Percentiles rank a stretch among this genome's conserved stretches.
These are phyloP conservation scores for Syzygium syzygioides DNA, from an alignment of 441 rosid species.

Conservation along the genomic window DNA sequence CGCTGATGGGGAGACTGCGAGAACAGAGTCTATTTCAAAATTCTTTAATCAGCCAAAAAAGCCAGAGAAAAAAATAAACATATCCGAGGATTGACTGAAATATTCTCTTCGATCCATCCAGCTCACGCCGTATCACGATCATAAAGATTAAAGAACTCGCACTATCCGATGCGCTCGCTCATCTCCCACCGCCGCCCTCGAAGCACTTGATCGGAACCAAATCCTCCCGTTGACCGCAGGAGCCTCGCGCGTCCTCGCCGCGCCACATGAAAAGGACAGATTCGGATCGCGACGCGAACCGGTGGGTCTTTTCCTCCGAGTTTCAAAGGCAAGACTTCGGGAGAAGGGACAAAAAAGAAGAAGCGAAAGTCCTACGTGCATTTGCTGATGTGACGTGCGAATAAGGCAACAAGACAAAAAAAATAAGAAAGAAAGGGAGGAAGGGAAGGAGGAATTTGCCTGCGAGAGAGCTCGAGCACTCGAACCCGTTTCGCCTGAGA, in stretches of 20 bases:
- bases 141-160: neutral
- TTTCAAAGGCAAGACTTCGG: neutral
- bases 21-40: neutral
- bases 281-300: neutral
- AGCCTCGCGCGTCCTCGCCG: neutral
- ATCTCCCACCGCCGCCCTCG: neutral
- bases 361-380: neutral
- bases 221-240: neutral
- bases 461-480: conserved; percentile 95
- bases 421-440: neutral
- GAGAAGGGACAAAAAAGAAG: neutral
- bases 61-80: neutral
- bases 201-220: neutral
- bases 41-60: neutral
- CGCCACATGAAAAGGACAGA: neutral
- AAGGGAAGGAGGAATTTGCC: conserved; percentile 2
- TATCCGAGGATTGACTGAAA: neutral
- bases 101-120: neutral
- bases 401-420: neutral
- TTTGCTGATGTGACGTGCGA: neutral
- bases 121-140: neutral
- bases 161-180: neutral
- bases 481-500: conserved; percentile 90
- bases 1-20: neutral
- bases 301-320: neutral